Conservation (phyloP, 805 yeast genomes). For the Saturnispora sekii region DNA sequence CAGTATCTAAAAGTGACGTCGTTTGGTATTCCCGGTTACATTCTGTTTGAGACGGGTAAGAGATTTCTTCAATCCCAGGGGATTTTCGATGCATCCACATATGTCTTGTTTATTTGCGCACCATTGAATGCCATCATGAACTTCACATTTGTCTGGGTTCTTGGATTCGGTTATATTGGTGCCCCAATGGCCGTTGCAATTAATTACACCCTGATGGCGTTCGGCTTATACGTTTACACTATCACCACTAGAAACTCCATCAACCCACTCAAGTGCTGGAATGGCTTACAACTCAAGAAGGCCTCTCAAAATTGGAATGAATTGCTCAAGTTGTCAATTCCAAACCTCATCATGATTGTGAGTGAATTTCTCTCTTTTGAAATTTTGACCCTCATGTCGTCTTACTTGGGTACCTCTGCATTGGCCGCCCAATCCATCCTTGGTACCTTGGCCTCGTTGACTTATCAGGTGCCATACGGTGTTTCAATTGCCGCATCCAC, state of each 20-base stretch:
- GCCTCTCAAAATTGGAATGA: constrained; percentile 51
- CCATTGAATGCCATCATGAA: constrained; percentile 64
- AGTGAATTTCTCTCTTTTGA: constrained; percentile 78
- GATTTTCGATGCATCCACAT: constrained; percentile 70
- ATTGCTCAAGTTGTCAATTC: constrained; percentile 56
- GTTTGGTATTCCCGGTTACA: constrained; percentile 66
- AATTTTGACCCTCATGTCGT: constrained; percentile 58
- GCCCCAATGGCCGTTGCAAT: constrained; percentile 70
- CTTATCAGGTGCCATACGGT: constrained; percentile 71
- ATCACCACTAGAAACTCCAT: constrained; percentile 34
- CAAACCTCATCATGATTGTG: constrained; percentile 67
- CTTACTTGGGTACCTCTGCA: constrained; percentile 50
- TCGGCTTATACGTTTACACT: constrained; percentile 41
- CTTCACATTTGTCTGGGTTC: constrained; percentile 61
- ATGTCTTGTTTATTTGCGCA: constrained; percentile 59
- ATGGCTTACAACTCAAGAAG: constrained; percentile 23
- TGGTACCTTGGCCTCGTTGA: constrained; percentile 54
- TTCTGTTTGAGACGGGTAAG: constrained; percentile 56
- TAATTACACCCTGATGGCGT: constrained; percentile 64
- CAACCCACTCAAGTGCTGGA: constrained; percentile 29
- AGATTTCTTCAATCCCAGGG: constrained; percentile 72
- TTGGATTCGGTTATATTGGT: constrained; percentile 59
- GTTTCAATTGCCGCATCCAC: constrained; percentile 68
- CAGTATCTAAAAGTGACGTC: constrained; percentile 45
- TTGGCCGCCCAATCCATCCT: constrained; percentile 70